phyloP scores from a whole-genome alignment of 306 rosid species.

The Betula pendula region DNA sequence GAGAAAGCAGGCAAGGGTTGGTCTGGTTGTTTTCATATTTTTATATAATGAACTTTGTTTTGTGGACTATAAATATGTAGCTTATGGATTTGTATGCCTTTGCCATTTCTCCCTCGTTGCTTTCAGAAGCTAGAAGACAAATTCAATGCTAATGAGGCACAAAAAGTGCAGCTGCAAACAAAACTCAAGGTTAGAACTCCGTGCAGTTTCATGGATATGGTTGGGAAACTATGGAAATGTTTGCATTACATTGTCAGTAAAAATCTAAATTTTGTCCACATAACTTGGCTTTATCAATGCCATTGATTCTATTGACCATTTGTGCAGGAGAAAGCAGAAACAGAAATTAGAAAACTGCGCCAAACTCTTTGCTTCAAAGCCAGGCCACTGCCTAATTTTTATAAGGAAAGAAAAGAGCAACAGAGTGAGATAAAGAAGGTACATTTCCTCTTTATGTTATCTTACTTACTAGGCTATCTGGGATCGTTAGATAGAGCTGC shows the following conservation, averaged over 20 bases:
- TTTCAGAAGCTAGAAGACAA: slow-evolving; percentile 92
- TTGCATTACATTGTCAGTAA: no score
- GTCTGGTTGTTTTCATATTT: slow-evolving; percentile 18
- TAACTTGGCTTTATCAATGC: slow-evolving; percentile 7
- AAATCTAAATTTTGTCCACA: neutral
- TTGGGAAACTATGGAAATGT: no score
- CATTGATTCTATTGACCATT: neutral
- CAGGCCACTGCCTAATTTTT: slow-evolving; percentile 88
- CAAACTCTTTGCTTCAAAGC: slow-evolving; percentile 93
- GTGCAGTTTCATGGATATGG: neutral
- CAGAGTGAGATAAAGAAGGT: slow-evolving; percentile 51
- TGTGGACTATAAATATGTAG: neutral
- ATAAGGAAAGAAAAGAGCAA: slow-evolving; percentile 63
- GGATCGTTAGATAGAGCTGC: neutral
- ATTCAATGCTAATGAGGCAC: slow-evolving; percentile 74
- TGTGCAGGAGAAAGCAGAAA: slow-evolving; percentile 75
- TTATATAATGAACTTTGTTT: slow-evolving; percentile 2
- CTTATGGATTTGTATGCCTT: slow-evolving; percentile 5
- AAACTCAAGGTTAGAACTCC: slow-evolving; percentile 50
- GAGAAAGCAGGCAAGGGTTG: slow-evolving; percentile 74
- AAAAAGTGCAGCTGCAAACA: slow-evolving; percentile 61
- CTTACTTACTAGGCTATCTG: no score
- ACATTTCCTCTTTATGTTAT: neutral
- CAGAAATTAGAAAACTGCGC: slow-evolving; percentile 65
- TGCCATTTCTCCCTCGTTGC: slow-evolving; percentile 7